Evolutionary conservation across 2,329 filamentous ascomycete genomes (phyloP).

Genomic region (Penicillium sp.): DNA sequence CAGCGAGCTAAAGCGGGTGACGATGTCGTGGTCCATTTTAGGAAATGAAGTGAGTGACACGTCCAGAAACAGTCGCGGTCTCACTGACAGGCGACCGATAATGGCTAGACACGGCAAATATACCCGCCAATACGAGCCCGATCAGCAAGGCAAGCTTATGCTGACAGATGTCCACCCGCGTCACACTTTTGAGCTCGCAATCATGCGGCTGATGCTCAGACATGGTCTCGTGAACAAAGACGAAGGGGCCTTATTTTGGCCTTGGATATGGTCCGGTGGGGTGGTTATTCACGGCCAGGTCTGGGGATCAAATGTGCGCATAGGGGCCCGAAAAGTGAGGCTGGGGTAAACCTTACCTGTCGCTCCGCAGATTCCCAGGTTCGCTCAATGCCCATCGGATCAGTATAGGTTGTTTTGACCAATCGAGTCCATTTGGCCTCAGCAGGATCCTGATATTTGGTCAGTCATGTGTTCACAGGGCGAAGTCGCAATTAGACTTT

Average conservation of each 20-base stretch:
- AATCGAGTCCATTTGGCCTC: conserved; percentile 46
- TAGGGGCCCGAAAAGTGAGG: conserved; percentile 2
- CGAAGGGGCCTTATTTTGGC: background rate
- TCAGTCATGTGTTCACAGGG: background rate
- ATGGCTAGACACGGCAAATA: background rate
- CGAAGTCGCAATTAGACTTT: background rate
- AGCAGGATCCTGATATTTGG: conserved; percentile 30
- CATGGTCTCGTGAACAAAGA: background rate
- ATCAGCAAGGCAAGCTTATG: background rate
- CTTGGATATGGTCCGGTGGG: background rate
- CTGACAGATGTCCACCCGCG: background rate
- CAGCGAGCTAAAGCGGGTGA: background rate
- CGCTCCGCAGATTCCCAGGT: conserved; percentile 49
- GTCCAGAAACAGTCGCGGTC: background rate
- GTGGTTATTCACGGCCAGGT: background rate
- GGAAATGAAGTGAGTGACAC: background rate
- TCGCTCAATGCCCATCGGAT: conserved; percentile 44
- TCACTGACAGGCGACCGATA: background rate
- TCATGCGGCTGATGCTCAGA: background rate
- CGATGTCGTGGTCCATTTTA: background rate
- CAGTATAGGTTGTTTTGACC: conserved; percentile 44
- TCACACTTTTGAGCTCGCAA: background rate
- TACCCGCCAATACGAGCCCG: background rate
- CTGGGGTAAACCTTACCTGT: conserved; percentile 31
- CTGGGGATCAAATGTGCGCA: background rate